A percentile compares a stretch with the other conserved stretches of the same genome.
phyloP scores from a whole-genome alignment of 257 asterid genomes.

The Solanum infundibuliforme region DNA sequence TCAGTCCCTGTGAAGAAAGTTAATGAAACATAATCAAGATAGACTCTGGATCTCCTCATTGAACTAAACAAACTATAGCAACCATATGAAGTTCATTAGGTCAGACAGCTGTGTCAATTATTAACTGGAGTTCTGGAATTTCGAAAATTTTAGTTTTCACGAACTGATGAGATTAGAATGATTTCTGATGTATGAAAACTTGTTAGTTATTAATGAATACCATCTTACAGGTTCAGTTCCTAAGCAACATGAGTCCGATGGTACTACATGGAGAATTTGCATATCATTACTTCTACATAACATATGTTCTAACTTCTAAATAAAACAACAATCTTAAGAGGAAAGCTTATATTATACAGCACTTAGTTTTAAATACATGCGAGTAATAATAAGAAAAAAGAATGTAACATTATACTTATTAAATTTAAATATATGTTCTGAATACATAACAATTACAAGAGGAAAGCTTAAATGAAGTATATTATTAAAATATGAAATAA shows the following conservation, averaged over 20 bases:
- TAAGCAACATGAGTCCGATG: background rate
- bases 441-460: background rate
- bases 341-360: background rate
- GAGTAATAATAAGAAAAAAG: background rate
- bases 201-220: background rate
- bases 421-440: background rate
- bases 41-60: background rate
- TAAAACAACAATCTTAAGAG: background rate
- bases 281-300: background rate
- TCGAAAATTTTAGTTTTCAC: background rate
- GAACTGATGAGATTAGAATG: background rate
- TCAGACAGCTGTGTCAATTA: background rate
- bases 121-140: background rate
- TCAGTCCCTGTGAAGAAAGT: conserved; percentile 40
- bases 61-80: background rate
- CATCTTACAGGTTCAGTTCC: background rate
- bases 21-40: background rate
- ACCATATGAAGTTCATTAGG: background rate
- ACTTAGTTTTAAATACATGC: background rate
- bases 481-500: background rate
- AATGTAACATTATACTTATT: background rate
- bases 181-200: background rate
- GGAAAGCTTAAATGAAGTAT: background rate
- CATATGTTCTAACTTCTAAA: background rate
- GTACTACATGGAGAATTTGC: background rate